These are phyloP conservation scores for Rhodotorula sp. DNA, from an alignment of 1,284 basidiomycete genomes.

Conservation along the genomic window DNA sequence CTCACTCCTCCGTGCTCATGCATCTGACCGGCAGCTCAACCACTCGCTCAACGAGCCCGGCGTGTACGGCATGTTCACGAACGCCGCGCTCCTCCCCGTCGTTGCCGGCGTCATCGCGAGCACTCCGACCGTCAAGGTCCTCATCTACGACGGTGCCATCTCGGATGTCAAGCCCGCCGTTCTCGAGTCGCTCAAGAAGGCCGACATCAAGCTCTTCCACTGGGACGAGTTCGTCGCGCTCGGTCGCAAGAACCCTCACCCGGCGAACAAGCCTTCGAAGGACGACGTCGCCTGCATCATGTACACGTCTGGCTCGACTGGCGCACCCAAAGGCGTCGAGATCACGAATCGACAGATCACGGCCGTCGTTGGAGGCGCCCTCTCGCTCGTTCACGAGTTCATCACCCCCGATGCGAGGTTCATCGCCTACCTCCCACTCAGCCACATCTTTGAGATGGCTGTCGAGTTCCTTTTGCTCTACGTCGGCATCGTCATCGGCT, in stretches of 20 bases:
- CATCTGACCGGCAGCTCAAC: slow-evolving; percentile 56
- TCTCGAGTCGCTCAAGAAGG: slow-evolving; percentile 60
- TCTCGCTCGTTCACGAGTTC: slow-evolving; percentile 60
- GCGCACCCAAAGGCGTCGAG: slow-evolving; percentile 88
- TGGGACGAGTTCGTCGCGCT: slow-evolving; percentile 67
- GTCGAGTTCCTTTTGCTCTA: slow-evolving; percentile 52
- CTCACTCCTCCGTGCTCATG: background rate
- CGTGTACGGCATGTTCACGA: slow-evolving; percentile 85
- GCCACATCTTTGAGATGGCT: slow-evolving; percentile 61
- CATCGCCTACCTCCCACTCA: slow-evolving; percentile 66
- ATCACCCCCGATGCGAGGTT: slow-evolving; percentile 69
- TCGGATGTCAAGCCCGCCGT: slow-evolving; percentile 39
- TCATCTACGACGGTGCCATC: slow-evolving; percentile 84
- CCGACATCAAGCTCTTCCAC: slow-evolving; percentile 54
- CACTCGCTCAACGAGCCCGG: slow-evolving; percentile 91
- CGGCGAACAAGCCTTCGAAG: slow-evolving; percentile 58
- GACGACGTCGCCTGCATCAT: slow-evolving; percentile 84
- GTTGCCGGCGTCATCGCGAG: slow-evolving; percentile 58
- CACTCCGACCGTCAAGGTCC: slow-evolving; percentile 62
- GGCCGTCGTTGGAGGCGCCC: slow-evolving; percentile 59
- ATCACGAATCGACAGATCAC: slow-evolving; percentile 80
- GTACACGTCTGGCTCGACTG: slow-evolving; percentile 78
- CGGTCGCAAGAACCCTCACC: slow-evolving; percentile 60
- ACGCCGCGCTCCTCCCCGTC: slow-evolving; percentile 72
- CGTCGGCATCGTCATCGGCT: slow-evolving; percentile 5